Percentiles rank a stretch among this genome's conserved stretches.
Conservation (phyloP, 2,329 filamentous ascomycete genomes). For the Calonectria pseudoturangicola region DNA sequence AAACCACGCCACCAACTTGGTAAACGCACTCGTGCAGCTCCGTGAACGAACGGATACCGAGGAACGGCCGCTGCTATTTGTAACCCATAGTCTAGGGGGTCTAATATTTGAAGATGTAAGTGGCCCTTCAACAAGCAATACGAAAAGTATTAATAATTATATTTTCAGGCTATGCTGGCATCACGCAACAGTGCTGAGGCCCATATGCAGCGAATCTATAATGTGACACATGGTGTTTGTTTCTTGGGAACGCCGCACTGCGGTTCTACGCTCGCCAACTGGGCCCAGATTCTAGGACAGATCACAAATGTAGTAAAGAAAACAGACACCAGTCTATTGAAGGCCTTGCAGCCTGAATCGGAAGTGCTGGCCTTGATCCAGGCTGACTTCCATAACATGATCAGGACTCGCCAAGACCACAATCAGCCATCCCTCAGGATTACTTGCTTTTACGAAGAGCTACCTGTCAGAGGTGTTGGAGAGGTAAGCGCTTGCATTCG, state of each 20-base stretch:
- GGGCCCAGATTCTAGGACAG: not conserved
- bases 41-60: conserved; percentile 2
- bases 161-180: not conserved
- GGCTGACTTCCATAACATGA: conserved; percentile 15
- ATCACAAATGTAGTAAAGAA: not conserved
- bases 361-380: not conserved
- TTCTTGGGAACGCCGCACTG: conserved; percentile 14
- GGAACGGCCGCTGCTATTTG: not conserved
- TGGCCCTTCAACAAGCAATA: not conserved
- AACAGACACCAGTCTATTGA: not conserved
- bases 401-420: conserved; percentile 5
- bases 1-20: conserved; percentile 16
- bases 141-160: not conserved
- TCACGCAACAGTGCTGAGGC: conserved; percentile 11
- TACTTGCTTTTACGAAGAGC: conserved; percentile 17
- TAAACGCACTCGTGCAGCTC: not conserved
- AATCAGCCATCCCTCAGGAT: not conserved
- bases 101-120: conserved; percentile 11
- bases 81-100: conserved; percentile 5
- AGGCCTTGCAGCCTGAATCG: conserved; percentile 1
- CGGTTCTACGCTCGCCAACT: not conserved
- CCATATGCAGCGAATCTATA: not conserved
- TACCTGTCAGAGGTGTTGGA: not conserved
- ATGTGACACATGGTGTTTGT: not conserved
- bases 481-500: not conserved